These are phyloP conservation scores for Trichoderma asperellum DNA, from an alignment of 2,329 filamentous ascomycete species.

Conservation along the genomic window DNA sequence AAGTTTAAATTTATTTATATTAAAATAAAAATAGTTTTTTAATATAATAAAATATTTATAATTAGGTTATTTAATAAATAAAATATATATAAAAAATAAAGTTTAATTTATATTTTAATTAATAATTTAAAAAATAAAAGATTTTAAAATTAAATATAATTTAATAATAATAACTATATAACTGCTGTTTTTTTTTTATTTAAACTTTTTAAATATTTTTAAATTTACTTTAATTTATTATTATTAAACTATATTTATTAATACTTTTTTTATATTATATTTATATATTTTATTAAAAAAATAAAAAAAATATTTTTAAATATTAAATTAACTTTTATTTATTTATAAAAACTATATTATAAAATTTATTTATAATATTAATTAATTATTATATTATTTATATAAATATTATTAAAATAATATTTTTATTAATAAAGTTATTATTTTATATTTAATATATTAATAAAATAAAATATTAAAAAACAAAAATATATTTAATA, in stretches of 20 bases:
- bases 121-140: neutral
- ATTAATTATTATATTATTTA: too few relatives aligned
- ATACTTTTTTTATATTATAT: neutral
- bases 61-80: neutral
- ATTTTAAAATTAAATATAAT: slow-evolving; percentile 4
- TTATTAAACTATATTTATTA: neutral
- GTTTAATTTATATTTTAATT: neutral
- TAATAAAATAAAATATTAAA: too few relatives aligned
- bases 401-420: too few relatives aligned
- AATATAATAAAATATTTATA: neutral
- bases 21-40: neutral
- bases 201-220: too few relatives aligned
- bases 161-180: neutral
- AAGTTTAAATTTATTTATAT: neutral
- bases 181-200: neutral
- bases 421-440: too few relatives aligned
- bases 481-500: too few relatives aligned
- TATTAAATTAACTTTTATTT: neutral
- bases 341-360: neutral
- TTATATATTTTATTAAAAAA: neutral
- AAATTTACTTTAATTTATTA: too few relatives aligned
- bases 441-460: too few relatives aligned
- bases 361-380: neutral
- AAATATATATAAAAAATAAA: neutral
- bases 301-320: neutral